phyloP scores from a whole-genome alignment of 1,284 basidiomycete genomes.

The Malassezia japonica region DNA sequence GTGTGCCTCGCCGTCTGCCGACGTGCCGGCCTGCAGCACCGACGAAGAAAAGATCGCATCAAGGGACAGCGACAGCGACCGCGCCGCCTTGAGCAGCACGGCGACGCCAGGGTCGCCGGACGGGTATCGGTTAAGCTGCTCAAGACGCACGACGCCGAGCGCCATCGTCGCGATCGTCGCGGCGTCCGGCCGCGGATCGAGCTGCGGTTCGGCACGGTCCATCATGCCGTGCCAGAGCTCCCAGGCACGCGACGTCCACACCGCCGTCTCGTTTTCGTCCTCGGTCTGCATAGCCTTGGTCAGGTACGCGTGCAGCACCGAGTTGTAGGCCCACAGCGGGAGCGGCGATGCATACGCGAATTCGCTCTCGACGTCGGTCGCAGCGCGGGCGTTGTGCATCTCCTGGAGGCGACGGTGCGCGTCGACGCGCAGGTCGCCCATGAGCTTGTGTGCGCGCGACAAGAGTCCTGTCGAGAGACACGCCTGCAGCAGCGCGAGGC shows the following conservation, averaged over 20 bases:
- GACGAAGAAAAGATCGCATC: conserved; percentile 32
- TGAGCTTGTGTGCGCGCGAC: conserved; percentile 37
- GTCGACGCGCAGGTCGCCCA: conserved; percentile 30
- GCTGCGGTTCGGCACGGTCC: neutral
- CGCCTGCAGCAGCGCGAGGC: conserved; percentile 34
- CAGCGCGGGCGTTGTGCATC: conserved; percentile 19
- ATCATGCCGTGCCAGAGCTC: conserved; percentile 33
- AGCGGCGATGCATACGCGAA: conserved; percentile 19
- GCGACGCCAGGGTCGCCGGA: conserved; percentile 19
- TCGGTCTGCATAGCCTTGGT: conserved; percentile 29
- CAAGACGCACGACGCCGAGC: conserved; percentile 30
- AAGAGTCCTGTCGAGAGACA: conserved; percentile 40
- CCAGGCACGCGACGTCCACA: conserved; percentile 32
- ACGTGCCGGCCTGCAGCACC: conserved; percentile 20
- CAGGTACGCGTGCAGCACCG: conserved; percentile 38
- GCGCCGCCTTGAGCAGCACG: conserved; percentile 9
- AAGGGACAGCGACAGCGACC: conserved; percentile 21
- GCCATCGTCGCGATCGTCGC: conserved; percentile 33
- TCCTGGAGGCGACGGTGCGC: conserved; percentile 21
- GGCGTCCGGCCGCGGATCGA: conserved; percentile 30
- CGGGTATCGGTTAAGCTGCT: conserved; percentile 23
- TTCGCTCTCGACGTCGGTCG: conserved; percentile 17
- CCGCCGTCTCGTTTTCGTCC: conserved; percentile 12
- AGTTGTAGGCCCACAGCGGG: conserved; percentile 35
- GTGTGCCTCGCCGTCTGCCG: neutral